phyloP scores from a whole-genome alignment of 2,329 filamentous ascomycete species.

The Sordariomycetes sp. region DNA sequence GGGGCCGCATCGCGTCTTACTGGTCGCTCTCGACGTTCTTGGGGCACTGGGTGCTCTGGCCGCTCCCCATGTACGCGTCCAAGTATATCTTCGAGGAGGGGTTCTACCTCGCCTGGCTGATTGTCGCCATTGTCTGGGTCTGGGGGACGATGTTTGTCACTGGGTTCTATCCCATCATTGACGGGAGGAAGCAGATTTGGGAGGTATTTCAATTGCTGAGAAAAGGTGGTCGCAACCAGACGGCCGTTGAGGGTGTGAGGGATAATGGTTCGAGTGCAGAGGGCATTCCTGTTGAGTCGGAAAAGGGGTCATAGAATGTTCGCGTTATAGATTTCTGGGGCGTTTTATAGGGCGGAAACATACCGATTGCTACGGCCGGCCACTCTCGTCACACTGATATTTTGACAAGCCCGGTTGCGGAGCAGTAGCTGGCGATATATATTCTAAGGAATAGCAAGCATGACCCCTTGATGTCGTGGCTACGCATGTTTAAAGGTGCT shows the following conservation, averaged over 20 bases:
- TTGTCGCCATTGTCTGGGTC: slow-evolving; percentile 40
- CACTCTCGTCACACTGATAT: too few species aligned
- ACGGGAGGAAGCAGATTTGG: slow-evolving; percentile 26
- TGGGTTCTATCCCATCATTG: slow-evolving; percentile 36
- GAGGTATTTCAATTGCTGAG: neutral
- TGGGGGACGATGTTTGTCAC: slow-evolving; percentile 38
- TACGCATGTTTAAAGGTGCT: too few species aligned
- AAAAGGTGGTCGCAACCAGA: neutral
- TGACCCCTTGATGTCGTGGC: too few species aligned
- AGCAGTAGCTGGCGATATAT: too few species aligned
- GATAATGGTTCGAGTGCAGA: neutral
- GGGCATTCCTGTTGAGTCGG: neutral
- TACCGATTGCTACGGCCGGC: too few species aligned
- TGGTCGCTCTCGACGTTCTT: slow-evolving; percentile 39
- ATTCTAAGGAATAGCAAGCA: too few species aligned
- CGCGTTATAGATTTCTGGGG: too few species aligned
- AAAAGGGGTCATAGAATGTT: neutral
- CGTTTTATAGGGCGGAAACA: too few species aligned
- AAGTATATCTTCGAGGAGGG: slow-evolving; percentile 34
- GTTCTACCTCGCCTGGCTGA: slow-evolving; percentile 39
- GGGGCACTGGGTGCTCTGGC: slow-evolving; percentile 43
- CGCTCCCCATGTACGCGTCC: slow-evolving; percentile 41
- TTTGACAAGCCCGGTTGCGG: too few species aligned
- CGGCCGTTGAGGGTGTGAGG: slow-evolving; percentile 13
- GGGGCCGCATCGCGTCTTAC: slow-evolving; percentile 30